Evolutionary conservation across 495 filamentous ascomycete species (phyloP).

Genomic region (Penicillium macrosclerotiorum): DNA sequence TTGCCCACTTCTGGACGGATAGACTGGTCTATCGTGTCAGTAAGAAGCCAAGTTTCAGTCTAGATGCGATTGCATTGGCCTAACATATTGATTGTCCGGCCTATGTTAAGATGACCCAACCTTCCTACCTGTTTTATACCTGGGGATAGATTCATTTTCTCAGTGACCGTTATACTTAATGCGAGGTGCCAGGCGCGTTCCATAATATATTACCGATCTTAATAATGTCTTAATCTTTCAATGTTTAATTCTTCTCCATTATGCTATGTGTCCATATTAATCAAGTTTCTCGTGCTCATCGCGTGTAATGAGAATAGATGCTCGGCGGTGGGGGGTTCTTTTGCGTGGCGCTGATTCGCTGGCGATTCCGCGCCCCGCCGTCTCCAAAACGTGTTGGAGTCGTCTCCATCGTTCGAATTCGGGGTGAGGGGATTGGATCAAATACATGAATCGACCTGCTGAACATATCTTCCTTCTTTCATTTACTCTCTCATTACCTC

Average conservation of each 20-base stretch:
- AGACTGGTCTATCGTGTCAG: constrained; percentile 65
- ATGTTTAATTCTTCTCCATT: neutral
- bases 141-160: too few relatives aligned
- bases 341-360: constrained; percentile 1
- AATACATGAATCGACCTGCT: neutral
- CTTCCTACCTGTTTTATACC: too few relatives aligned
- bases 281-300: neutral
- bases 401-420: neutral
- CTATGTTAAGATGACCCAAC: neutral
- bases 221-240: neutral
- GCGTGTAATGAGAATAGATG: constrained; percentile 2
- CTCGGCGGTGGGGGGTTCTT: neutral
- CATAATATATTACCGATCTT: too few relatives aligned
- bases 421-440: too few relatives aligned
- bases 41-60: constrained; percentile 50
- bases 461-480: neutral
- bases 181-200: too few relatives aligned
- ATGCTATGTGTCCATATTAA: too few relatives aligned
- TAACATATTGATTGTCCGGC: constrained; percentile 6
- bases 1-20: constrained; percentile 66
- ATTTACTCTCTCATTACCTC: neutral
- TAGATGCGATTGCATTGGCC: constrained; percentile 11
- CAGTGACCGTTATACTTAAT: too few relatives aligned
- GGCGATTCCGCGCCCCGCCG: constrained; percentile 10
- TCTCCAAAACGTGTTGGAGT: constrained; percentile 21